A percentile compares a stretch with the other conserved stretches of the same genome.
Evolutionary conservation across 106 monocot genomes (phyloP).

Genomic region (Phalaenopsis equestris): DNA sequence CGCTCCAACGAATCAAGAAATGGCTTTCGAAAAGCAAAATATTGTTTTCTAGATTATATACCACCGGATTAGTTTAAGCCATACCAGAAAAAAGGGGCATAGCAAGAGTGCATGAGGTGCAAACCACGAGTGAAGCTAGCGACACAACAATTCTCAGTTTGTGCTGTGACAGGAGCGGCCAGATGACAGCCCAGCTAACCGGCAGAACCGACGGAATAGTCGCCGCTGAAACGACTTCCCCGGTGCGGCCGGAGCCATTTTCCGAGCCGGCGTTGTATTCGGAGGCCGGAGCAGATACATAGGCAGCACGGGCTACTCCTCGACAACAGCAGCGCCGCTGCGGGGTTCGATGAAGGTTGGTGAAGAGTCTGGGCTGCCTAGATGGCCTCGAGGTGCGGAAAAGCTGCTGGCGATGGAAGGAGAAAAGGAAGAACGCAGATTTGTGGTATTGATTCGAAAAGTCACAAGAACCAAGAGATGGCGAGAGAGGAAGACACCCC

Average conservation of each 20-base stretch:
- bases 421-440: neutral
- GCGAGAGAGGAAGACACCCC: neutral
- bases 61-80: neutral
- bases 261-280: conserved; percentile 38
- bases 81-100: conserved; percentile 94
- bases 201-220: conserved; percentile 10
- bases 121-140: conserved; percentile 50
- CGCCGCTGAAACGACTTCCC: neutral
- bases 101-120: conserved; percentile 74
- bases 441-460: neutral
- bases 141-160: conserved; percentile 66
- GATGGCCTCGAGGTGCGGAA: neutral
- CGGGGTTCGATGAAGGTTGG: no score
- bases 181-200: conserved; percentile 58
- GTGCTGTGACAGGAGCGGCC: conserved; percentile 47
- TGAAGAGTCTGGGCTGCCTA: neutral
- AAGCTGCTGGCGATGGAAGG: neutral
- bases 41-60: neutral
- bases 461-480: neutral
- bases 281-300: conserved; percentile 85
- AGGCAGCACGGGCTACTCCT: conserved; percentile 27
- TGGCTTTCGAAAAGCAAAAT: neutral
- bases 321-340: neutral
- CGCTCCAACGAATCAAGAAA: neutral
- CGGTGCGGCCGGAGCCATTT: conserved; percentile 5